phyloP scores from a whole-genome alignment of 1,284 basidiomycete genomes.

The Pholiota adiposa region DNA sequence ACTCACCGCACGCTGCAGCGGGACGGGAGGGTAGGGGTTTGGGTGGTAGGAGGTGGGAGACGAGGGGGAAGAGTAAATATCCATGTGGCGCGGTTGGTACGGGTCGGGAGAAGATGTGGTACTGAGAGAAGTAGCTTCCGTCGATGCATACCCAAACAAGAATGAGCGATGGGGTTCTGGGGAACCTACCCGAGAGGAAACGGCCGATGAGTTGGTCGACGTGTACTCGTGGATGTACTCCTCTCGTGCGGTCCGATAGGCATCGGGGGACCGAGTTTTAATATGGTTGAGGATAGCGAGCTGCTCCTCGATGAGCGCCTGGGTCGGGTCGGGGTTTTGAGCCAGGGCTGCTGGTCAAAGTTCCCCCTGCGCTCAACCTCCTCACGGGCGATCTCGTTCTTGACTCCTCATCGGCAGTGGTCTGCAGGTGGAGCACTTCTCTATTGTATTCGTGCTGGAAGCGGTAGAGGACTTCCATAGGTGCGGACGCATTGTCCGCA shows the following conservation, averaged over 20 bases:
- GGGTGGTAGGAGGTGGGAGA: neutral
- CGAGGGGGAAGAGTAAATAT: neutral
- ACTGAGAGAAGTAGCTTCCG: slow-evolving; percentile 5
- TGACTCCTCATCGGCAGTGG: slow-evolving; percentile 23
- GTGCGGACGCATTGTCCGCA: slow-evolving; percentile 10
- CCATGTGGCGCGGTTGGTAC: neutral
- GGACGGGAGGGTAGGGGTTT: neutral
- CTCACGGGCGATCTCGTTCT: slow-evolving; percentile 21
- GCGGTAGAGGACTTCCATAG: slow-evolving; percentile 18
- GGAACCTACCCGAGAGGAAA: neutral
- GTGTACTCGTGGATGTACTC: slow-evolving; percentile 3
- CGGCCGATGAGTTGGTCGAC: neutral
- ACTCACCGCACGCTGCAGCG: neutral
- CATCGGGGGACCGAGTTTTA: slow-evolving; percentile 5
- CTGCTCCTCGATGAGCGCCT: slow-evolving; percentile 24
- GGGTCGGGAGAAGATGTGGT: slow-evolving; percentile 1
- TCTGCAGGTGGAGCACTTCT: slow-evolving; percentile 18
- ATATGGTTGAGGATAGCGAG: slow-evolving; percentile 23
- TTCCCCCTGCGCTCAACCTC: slow-evolving; percentile 17
- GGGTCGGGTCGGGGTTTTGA: slow-evolving; percentile 14
- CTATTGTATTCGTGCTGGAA: slow-evolving; percentile 22
- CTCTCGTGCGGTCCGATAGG: neutral
- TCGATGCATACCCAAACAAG: neutral
- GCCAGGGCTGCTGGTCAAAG: slow-evolving; percentile 4
- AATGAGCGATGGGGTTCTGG: neutral